phyloP scores from a whole-genome alignment of 177 flowering plant species.

The Vitis hybrid region DNA sequence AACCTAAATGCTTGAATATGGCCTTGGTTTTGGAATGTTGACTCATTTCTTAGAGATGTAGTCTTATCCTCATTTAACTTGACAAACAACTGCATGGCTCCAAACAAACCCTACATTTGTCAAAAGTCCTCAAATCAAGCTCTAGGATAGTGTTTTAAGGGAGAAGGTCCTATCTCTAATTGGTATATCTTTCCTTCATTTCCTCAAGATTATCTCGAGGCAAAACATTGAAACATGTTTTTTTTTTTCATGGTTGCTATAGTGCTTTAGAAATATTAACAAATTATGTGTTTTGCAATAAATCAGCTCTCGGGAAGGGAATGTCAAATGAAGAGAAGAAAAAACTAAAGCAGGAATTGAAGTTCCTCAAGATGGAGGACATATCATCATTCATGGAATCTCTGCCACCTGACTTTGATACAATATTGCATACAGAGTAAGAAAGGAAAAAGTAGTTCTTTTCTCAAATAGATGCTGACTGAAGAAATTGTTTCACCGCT shows the following conservation, averaged over 20 bases:
- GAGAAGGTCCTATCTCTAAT: no score
- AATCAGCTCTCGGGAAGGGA: slow-evolving; percentile 61
- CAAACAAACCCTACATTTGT: no score
- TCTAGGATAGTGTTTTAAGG: no score
- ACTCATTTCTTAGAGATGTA: no score
- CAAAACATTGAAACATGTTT: background rate
- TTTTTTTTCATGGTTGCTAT: background rate
- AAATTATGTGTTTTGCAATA: slow-evolving; percentile 32
- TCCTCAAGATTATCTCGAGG: no score
- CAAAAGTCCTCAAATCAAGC: no score
- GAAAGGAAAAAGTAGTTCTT: slow-evolving; percentile 10
- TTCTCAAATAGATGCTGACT: background rate
- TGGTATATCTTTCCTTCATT: no score
- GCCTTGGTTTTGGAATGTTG: no score
- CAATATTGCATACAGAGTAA: slow-evolving; percentile 78
- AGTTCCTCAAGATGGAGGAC: slow-evolving; percentile 66
- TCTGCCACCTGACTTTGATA: slow-evolving; percentile 72
- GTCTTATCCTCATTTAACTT: no score
- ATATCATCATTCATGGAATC: slow-evolving; percentile 88
- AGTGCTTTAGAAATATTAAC: background rate
- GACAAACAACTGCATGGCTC: no score
- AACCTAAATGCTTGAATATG: no score
- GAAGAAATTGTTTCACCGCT: background rate
- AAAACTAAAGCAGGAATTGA: slow-evolving; percentile 62
- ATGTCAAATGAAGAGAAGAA: slow-evolving; percentile 74